These are phyloP conservation scores for Zarea fungicola DNA, from an alignment of 2,329 filamentous ascomycete species.

Conservation along the genomic window DNA sequence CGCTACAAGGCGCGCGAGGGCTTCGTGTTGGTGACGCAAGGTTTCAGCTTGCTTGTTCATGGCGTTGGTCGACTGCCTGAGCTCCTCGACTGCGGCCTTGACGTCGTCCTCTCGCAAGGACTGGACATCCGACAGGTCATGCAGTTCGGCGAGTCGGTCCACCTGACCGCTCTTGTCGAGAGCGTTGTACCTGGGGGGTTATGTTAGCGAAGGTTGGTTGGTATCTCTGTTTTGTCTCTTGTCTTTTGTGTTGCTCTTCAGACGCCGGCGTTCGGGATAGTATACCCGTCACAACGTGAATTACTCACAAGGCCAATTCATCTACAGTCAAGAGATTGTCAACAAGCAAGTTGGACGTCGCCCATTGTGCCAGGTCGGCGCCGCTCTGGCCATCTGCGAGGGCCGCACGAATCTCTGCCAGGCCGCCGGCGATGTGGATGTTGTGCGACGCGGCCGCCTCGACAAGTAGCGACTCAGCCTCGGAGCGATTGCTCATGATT, in stretches of 20 bases:
- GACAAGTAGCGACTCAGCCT: slow-evolving; percentile 30
- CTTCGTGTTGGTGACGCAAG: slow-evolving; percentile 57
- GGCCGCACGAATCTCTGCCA: slow-evolving; percentile 34
- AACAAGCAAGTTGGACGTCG: slow-evolving; percentile 38
- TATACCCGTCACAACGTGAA: background rate
- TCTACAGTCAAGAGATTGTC: slow-evolving; percentile 51
- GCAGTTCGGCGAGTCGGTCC: slow-evolving; percentile 38
- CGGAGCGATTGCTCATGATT: slow-evolving; percentile 24
- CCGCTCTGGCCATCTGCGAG: slow-evolving; percentile 31
- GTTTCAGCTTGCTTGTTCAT: slow-evolving; percentile 60
- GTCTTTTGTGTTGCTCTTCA: background rate
- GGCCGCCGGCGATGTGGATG: slow-evolving; percentile 24
- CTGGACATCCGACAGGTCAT: slow-evolving; percentile 43
- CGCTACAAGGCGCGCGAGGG: slow-evolving; percentile 47
- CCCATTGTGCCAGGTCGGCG: slow-evolving; percentile 42
- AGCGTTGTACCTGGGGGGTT: slow-evolving; percentile 40
- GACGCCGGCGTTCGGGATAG: background rate
- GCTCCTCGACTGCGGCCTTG: slow-evolving; percentile 53
- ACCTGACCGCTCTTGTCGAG: slow-evolving; percentile 45
- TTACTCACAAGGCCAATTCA: slow-evolving; percentile 47
- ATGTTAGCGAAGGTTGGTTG: slow-evolving; percentile 14
- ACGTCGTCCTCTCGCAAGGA: slow-evolving; percentile 56
- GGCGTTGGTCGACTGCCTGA: slow-evolving; percentile 58
- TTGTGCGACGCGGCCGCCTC: slow-evolving; percentile 28
- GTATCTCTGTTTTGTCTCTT: too few relatives aligned